Evolutionary conservation across 139 green algal species (phyloP).

Genomic region (Coelastrella sp.): DNA sequence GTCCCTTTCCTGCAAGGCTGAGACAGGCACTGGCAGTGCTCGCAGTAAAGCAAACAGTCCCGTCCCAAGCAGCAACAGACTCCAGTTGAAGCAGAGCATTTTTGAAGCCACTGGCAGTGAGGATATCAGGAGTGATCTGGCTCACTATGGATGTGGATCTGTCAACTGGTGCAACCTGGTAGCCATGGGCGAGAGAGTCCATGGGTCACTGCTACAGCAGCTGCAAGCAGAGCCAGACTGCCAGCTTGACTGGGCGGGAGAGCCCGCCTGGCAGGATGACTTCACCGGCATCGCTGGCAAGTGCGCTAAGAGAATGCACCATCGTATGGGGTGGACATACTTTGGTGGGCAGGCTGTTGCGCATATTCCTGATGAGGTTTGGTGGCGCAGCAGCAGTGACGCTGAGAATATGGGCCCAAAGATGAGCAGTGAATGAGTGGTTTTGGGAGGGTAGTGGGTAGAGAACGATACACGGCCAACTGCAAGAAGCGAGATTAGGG

Average conservation of each 20-base stretch:
- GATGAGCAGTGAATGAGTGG: too few relatives aligned
- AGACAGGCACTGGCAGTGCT: too few relatives aligned
- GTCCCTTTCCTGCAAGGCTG: too few relatives aligned
- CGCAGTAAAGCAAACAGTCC: background rate
- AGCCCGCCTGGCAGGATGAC: background rate
- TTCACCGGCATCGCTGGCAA: background rate
- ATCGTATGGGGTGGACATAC: background rate
- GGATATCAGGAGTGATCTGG: background rate
- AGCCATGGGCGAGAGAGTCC: background rate
- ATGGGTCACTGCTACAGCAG: background rate
- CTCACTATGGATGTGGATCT: background rate
- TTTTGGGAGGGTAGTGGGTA: too few relatives aligned
- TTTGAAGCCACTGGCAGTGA: background rate
- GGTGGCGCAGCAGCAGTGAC: background rate
- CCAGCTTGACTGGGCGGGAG: background rate
- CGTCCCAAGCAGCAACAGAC: background rate
- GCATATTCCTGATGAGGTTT: background rate
- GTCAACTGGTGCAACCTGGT: conserved; percentile 1
- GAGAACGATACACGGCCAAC: too few relatives aligned
- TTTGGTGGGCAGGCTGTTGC: background rate
- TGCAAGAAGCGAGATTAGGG: too few relatives aligned
- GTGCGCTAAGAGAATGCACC: background rate
- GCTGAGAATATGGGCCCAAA: too few relatives aligned
- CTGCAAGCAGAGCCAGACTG: background rate
- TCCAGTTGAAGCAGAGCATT: background rate